Evolutionary conservation across 2,329 filamentous ascomycete species (phyloP).

Genomic region (Cladosporium sp.): DNA sequence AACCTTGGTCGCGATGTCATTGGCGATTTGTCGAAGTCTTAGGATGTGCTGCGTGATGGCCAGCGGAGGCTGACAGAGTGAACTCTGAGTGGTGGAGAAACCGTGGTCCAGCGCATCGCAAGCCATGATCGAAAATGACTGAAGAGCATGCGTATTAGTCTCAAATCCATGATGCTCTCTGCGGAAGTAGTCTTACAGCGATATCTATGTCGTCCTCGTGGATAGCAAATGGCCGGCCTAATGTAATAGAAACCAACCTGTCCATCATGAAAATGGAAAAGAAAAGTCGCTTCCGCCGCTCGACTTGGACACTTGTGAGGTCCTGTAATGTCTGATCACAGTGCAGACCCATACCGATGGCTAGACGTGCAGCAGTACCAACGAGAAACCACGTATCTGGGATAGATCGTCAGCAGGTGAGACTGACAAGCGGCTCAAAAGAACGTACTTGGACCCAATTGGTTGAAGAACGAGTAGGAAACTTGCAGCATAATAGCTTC

Average conservation of each 20-base stretch:
- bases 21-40: conserved; percentile 43
- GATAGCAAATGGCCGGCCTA: conserved; percentile 49
- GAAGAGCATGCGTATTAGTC: background rate
- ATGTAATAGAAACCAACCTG: conserved; percentile 47
- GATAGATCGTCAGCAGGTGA: background rate
- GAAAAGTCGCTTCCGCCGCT: conserved; percentile 47
- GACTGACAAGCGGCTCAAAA: background rate
- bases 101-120: conserved; percentile 3
- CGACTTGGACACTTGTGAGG: conserved; percentile 33
- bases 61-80: conserved; percentile 7
- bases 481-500: conserved; percentile 50
- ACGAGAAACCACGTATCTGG: conserved; percentile 50
- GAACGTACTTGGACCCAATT: conserved; percentile 42
- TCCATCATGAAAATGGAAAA: conserved; percentile 55
- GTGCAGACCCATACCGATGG: conserved; percentile 47
- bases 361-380: conserved; percentile 46
- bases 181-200: background rate
- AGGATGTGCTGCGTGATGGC: conserved; percentile 46
- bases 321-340: conserved; percentile 7
- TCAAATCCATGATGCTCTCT: background rate
- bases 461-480: conserved; percentile 52
- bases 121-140: conserved; percentile 1
- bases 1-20: conserved; percentile 43
- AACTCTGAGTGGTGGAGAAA: background rate
- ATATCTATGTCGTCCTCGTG: conserved; percentile 51